Conservation (phyloP, 2,329 filamentous ascomycete species). For the Dactylellina parvicollis region DNA sequence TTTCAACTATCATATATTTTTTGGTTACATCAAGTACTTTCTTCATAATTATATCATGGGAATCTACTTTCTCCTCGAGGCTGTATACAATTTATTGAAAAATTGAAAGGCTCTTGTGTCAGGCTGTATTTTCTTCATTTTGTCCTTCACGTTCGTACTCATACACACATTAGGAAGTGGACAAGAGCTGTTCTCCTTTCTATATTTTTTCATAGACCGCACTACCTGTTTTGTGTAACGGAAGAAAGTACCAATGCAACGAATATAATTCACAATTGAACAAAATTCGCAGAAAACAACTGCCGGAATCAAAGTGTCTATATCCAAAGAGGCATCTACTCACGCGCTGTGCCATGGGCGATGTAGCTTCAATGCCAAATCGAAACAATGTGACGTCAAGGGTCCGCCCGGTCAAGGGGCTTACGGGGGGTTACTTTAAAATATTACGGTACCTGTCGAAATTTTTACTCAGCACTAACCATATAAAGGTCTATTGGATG, state of each 20-base stretch:
- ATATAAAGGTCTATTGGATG: not conserved
- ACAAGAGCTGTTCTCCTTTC: not conserved
- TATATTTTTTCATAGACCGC: not conserved
- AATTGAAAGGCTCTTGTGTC: not conserved
- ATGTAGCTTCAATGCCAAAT: not conserved
- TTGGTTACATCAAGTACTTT: slow-evolving; percentile 8
- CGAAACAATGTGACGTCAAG: slow-evolving; percentile 17
- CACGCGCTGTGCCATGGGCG: too few relatives aligned
- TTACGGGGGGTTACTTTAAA: not conserved
- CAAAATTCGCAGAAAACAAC: not conserved
- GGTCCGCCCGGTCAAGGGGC: not conserved
- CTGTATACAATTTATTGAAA: not conserved
- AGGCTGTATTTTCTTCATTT: not conserved
- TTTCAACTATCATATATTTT: not conserved
- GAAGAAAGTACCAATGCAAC: too few relatives aligned
- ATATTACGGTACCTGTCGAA: not conserved
- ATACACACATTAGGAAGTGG: not conserved
- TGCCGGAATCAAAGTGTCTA: not conserved
- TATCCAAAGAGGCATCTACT: slow-evolving; percentile 22
- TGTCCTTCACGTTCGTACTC: not conserved
- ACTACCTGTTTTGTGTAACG: not conserved
- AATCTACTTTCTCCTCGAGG: slow-evolving; percentile 9
- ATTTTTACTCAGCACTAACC: slow-evolving; percentile 3
- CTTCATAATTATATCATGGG: slow-evolving; percentile 19
- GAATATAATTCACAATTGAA: not conserved